Base-by-base conservation (phyloP, 2,329 filamentous ascomycete genomes). In the Aureobasidium namibiae region DNA sequence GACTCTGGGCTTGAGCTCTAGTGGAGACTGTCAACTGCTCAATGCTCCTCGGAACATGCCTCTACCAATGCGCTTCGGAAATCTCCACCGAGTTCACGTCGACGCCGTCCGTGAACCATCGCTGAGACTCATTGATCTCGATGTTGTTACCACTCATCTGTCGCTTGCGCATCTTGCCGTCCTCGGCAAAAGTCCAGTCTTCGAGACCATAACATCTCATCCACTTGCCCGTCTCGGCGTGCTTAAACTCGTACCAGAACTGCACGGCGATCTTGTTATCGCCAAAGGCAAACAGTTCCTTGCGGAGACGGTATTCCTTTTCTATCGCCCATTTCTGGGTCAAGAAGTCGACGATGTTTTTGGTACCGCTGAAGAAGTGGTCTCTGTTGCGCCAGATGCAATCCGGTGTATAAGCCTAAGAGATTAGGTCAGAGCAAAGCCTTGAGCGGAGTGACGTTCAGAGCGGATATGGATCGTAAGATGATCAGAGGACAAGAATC, bases 171-270 rank as follows among this genome's bases (percentile, higher is more conserved):
- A 90, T 90, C 52, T 83, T 74, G 0, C 87, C 87, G 65, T 88
- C 81, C 1, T 80, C 76, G 0, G 83, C 84, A 71, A 89, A 90
- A 0, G 86, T 90, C 87, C 87, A 90, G 68, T 90, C 86, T 68
- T 90, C 87, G 11, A 95, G 80, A 0, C 90, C 90, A 67, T 95
- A 95, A 45, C 87, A 91, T n/a, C 89, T 80, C 80, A 87, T 92
- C 90, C 90, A 95, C 70, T 89, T 77, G 8, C 70, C 84, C 38
- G 87, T 86, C 1, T 78, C 66, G 8, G 74, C 73, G 67, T 92
- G 88, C 63, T 84, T 81, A 74, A 84, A 92, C 72, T 95, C 87
- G 67, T 92, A 95, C 90, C 90, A 95, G 71, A 94, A 95, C 69
- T 95, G 89, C 23, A 95, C 90, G 1, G 90, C 90, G 63, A 92